Evolutionary conservation across 2,329 filamentous ascomycete species (phyloP).

Genomic region (Colletotrichum sp.): DNA sequence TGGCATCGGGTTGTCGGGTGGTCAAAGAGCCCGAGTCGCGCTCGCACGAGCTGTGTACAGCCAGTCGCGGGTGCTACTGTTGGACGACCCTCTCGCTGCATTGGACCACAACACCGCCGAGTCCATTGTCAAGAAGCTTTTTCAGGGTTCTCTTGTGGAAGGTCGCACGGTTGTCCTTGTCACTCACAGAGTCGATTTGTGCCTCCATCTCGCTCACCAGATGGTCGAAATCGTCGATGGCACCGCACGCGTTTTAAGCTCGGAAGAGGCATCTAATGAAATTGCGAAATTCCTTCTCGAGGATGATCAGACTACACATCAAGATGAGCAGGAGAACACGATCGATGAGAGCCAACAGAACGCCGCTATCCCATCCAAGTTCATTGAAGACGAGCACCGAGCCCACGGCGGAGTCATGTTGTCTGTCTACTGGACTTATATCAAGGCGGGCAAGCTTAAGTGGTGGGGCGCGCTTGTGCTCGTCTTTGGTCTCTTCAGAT

Average conservation of each 20-base stretch:
- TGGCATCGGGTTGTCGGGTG: constrained; percentile 67
- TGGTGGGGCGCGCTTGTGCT: constrained; percentile 75
- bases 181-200: constrained; percentile 80
- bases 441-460: constrained; percentile 77
- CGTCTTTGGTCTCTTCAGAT: constrained; percentile 67
- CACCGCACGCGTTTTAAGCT: constrained; percentile 52
- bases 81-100: constrained; percentile 69
- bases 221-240: constrained; percentile 73
- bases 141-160: constrained; percentile 65
- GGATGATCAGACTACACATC: constrained; percentile 26
- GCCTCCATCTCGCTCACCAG: constrained; percentile 74
- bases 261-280: constrained; percentile 43
- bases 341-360: constrained; percentile 44
- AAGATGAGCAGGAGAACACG: constrained; percentile 34
- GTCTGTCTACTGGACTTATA: constrained; percentile 83
- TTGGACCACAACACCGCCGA: constrained; percentile 67
- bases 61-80: constrained; percentile 58
- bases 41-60: constrained; percentile 69
- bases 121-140: constrained; percentile 64
- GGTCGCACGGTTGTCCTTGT: constrained; percentile 78
- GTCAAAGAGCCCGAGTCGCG: constrained; percentile 67
- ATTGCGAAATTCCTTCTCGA: constrained; percentile 28
- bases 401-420: constrained; percentile 77
- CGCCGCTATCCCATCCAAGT: constrained; percentile 71
- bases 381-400: constrained; percentile 79